phyloP scores from a whole-genome alignment of 2,329 filamentous ascomycete species.

The Pseudogymnoascus sp. region DNA sequence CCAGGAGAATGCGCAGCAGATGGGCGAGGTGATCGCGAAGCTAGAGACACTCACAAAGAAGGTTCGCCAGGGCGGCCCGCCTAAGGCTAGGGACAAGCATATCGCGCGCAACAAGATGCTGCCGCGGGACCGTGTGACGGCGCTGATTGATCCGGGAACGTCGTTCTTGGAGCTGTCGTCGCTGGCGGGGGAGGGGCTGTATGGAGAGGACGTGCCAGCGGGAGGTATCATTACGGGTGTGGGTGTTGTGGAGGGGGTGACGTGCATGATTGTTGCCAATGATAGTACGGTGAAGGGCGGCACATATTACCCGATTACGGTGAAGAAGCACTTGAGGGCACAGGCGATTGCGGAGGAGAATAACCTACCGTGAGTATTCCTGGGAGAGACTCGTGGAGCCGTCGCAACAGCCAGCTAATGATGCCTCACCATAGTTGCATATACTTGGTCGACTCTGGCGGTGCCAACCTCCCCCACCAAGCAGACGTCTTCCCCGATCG shows the following conservation, averaged over 20 bases:
- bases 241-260: conserved; percentile 81
- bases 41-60: conserved; percentile 62
- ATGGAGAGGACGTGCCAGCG: conserved; percentile 80
- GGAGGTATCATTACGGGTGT: conserved; percentile 91
- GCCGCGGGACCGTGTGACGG: conserved; percentile 77
- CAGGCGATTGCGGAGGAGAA: conserved; percentile 90
- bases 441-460: conserved; percentile 92
- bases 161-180: conserved; percentile 89
- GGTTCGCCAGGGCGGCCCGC: conserved; percentile 67
- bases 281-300: conserved; percentile 96
- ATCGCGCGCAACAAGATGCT: conserved; percentile 87
- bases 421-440: conserved; percentile 52
- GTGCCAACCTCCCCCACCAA: conserved; percentile 90
- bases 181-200: conserved; percentile 80
- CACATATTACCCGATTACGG: conserved; percentile 93
- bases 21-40: conserved; percentile 61
- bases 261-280: conserved; percentile 89
- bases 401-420: not conserved
- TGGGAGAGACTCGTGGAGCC: not conserved
- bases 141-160: conserved; percentile 79
- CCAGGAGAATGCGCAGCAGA: conserved; percentile 69
- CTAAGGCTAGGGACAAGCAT: conserved; percentile 82
- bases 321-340: conserved; percentile 92
- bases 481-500: conserved; percentile 91
- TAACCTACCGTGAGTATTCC: conserved; percentile 49